These are phyloP conservation scores for Avena eriantha DNA, from an alignment of 176 grass and related monocot species.

Conservation along the genomic window DNA sequence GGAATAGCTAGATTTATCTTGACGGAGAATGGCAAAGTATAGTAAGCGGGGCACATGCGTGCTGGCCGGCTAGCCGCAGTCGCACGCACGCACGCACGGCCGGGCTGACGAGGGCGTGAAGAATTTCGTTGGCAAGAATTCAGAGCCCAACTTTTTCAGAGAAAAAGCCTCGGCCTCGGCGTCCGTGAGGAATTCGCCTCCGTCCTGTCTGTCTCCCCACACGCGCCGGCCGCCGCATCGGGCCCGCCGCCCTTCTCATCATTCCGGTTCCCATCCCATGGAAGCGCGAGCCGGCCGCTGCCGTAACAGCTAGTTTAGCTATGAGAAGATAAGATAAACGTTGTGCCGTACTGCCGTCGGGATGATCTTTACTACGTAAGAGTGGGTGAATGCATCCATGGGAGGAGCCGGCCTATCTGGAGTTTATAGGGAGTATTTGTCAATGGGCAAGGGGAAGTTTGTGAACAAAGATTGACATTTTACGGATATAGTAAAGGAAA, in stretches of 20 bases:
- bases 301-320: constrained; percentile 34
- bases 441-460: constrained; percentile 8
- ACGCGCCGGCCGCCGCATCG: constrained; percentile 30
- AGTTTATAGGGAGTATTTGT: not conserved
- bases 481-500: too few species aligned
- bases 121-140: constrained; percentile 46
- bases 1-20: not conserved
- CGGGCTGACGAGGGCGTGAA: not conserved
- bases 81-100: constrained; percentile 5
- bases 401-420: constrained; percentile 24
- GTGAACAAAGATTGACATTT: not conserved
- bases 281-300: constrained; percentile 43
- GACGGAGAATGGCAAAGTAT: constrained; percentile 40
- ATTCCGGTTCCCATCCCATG: constrained; percentile 37
- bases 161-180: constrained; percentile 40
- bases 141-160: constrained; percentile 61
- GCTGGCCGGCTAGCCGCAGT: not conserved
- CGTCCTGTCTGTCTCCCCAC: constrained; percentile 43
- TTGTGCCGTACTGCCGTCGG: not conserved
- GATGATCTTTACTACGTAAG: constrained; percentile 39
- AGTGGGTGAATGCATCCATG: not conserved
- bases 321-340: not conserved
- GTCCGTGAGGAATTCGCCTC: constrained; percentile 45
- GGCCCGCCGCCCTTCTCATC: constrained; percentile 36
- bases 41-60: constrained; percentile 35